phyloP scores from a whole-genome alignment of 2,329 filamentous ascomycete genomes.

The Alternaria angustiovoidea region DNA sequence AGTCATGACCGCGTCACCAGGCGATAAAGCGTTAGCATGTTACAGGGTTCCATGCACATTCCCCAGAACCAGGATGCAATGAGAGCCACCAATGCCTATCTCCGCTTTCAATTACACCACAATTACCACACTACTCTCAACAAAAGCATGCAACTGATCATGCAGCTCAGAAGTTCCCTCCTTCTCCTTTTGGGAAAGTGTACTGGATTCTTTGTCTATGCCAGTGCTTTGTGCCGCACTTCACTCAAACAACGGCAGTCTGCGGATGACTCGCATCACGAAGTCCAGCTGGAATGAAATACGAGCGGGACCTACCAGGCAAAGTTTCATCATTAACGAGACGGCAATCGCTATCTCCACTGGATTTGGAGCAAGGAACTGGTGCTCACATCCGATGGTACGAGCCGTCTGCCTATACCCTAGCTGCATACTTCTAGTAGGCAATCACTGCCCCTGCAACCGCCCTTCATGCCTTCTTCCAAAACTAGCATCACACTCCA shows the following conservation, averaged over 20 bases:
- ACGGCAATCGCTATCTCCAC: not conserved
- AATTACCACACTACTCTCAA: not conserved
- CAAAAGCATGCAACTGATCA: not conserved
- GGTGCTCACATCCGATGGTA: not conserved
- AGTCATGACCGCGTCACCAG: not conserved
- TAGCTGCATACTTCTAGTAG: not conserved
- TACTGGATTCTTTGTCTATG: not conserved
- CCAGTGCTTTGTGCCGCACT: not conserved
- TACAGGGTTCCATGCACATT: not conserved
- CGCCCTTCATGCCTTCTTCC: not conserved
- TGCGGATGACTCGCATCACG: not conserved
- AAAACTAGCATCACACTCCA: not conserved
- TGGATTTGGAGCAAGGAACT: not conserved
- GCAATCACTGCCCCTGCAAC: not conserved
- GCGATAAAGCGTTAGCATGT: not conserved
- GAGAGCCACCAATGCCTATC: not conserved
- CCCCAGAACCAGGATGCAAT: not conserved
- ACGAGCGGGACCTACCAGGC: not conserved
- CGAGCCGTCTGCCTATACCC: not conserved
- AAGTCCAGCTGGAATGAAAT: not conserved
- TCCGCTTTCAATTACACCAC: not conserved
- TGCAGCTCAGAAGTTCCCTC: not conserved
- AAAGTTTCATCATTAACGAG: not conserved
- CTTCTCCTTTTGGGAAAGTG: not conserved
- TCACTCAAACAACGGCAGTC: not conserved